These are phyloP conservation scores for Aspergillus tamarii DNA, from an alignment of 2,329 filamentous ascomycete genomes.

Conservation along the genomic window DNA sequence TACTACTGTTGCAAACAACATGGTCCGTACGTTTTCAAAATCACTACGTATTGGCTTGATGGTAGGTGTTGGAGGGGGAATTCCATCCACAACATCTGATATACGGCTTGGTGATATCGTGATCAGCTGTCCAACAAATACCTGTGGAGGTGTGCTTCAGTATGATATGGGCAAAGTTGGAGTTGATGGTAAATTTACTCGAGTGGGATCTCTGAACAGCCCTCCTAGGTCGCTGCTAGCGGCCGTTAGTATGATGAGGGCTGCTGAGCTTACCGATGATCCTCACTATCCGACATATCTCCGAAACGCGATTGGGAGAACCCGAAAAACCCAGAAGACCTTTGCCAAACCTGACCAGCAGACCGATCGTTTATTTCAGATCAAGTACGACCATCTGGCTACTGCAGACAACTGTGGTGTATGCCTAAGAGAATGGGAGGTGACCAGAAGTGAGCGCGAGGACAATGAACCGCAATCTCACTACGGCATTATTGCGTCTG, in stretches of 20 bases:
- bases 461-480: too few species aligned
- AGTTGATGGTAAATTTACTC: slow-evolving; percentile 14
- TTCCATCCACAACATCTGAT: slow-evolving; percentile 26
- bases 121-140: slow-evolving; percentile 24
- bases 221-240: slow-evolving; percentile 21
- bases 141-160: slow-evolving; percentile 28
- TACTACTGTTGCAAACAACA: slow-evolving; percentile 20
- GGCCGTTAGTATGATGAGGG: slow-evolving; percentile 12
- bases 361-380: slow-evolving; percentile 16
- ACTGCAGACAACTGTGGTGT: slow-evolving; percentile 9
- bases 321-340: slow-evolving; percentile 3
- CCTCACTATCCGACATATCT: slow-evolving; percentile 17
- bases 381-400: slow-evolving; percentile 9
- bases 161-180: slow-evolving; percentile 29
- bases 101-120: slow-evolving; percentile 37
- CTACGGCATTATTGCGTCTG: too few species aligned
- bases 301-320: slow-evolving; percentile 11
- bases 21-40: slow-evolving; percentile 22
- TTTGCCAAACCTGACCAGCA: slow-evolving; percentile 13
- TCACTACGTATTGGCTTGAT: slow-evolving; percentile 25
- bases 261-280: slow-evolving; percentile 6
- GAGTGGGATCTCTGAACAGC: slow-evolving; percentile 19
- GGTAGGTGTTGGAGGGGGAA: slow-evolving; percentile 31
- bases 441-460: slow-evolving; percentile 10
- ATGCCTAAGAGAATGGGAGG: slow-evolving; percentile 17